Evolutionary conservation across 352 stramenopile species (phyloP).

Genomic region (Phytophthora podocarpi): DNA sequence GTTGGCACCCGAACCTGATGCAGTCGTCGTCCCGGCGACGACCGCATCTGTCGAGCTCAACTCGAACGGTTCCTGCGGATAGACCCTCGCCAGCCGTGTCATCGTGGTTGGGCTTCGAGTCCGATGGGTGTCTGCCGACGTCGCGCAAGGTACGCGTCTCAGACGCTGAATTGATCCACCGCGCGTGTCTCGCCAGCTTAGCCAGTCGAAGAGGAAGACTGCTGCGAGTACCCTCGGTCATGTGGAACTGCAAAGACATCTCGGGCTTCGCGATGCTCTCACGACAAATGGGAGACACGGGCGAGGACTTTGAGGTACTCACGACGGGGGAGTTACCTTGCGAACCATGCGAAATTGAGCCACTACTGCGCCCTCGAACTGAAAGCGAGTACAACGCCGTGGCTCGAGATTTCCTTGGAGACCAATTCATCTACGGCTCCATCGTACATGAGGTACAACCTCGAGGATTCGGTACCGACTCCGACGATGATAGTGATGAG

Average conservation of each 20-base stretch:
- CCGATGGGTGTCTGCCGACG: conserved; percentile 4
- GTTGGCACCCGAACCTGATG: conserved; percentile 12
- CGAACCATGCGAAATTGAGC: conserved; percentile 31
- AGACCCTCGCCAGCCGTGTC: conserved; percentile 21
- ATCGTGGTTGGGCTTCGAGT: conserved; percentile 15
- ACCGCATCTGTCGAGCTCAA: conserved; percentile 29
- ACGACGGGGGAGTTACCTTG: conserved; percentile 43
- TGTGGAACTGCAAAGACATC: conserved; percentile 43
- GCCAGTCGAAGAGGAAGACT: conserved; percentile 25
- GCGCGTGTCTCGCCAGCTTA: conserved; percentile 25
- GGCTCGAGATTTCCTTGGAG: conserved; percentile 27
- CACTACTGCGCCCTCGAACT: conserved; percentile 27
- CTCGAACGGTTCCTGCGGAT: conserved; percentile 22
- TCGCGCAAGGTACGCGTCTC: conserved; percentile 36
- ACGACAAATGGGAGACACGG: conserved; percentile 9
- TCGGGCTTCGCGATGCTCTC: conserved; percentile 36
- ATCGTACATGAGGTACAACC: conserved; percentile 46
- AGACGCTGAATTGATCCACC: conserved; percentile 37
- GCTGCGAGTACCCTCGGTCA: conserved; percentile 26
- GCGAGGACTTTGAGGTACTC: conserved; percentile 38
- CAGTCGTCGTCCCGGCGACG: not conserved
- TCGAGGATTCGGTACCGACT: conserved; percentile 18
- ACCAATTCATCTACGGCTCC: conserved; percentile 62
- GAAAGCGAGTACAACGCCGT: conserved; percentile 44
- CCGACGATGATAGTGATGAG: conserved; percentile 4